These are phyloP conservation scores for Tulasnella sp. DNA, from an alignment of 768 basidiomycete genomes.

Conservation along the genomic window DNA sequence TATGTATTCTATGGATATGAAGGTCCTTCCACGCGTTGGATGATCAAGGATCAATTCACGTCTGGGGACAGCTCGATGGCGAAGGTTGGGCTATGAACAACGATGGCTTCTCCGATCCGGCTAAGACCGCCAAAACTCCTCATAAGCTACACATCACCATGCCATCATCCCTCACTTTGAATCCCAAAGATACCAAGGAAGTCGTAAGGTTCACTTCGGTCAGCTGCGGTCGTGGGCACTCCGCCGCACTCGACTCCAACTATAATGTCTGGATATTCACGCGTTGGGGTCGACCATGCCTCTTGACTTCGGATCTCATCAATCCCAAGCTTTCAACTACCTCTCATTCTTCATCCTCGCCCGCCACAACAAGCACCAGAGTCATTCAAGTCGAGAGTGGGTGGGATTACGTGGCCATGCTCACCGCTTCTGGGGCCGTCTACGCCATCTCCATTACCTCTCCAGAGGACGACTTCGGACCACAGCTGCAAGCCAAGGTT, in stretches of 20 bases:
- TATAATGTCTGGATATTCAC: slow-evolving; percentile 61
- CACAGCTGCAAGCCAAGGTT: slow-evolving; percentile 34
- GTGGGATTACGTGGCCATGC: slow-evolving; percentile 65
- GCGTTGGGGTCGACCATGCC: slow-evolving; percentile 70
- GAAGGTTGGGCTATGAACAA: slow-evolving; percentile 29
- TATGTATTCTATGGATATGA: neutral
- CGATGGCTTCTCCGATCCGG: slow-evolving; percentile 48
- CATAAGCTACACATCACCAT: slow-evolving; percentile 47
- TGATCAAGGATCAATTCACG: slow-evolving; percentile 55
- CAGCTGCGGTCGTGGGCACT: slow-evolving; percentile 72
- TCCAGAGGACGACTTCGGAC: slow-evolving; percentile 31
- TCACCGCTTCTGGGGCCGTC: slow-evolving; percentile 60
- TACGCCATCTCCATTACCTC: slow-evolving; percentile 61
- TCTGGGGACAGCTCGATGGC: slow-evolving; percentile 70
- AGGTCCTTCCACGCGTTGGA: slow-evolving; percentile 87
- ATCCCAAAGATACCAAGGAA: too few species aligned
- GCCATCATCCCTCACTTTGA: slow-evolving; percentile 27
- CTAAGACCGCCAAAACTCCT: slow-evolving; percentile 42
- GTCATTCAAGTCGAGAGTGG: slow-evolving; percentile 57
- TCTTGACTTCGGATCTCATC: slow-evolving; percentile 27
- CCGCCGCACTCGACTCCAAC: slow-evolving; percentile 48
- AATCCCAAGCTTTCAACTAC: slow-evolving; percentile 20
- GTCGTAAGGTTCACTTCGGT: slow-evolving; percentile 11
- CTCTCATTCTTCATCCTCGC: slow-evolving; percentile 1
- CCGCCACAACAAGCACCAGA: neutral